Evolutionary conservation across 441 rosid genomes (phyloP).

Genomic region (Populus tomentosa): DNA sequence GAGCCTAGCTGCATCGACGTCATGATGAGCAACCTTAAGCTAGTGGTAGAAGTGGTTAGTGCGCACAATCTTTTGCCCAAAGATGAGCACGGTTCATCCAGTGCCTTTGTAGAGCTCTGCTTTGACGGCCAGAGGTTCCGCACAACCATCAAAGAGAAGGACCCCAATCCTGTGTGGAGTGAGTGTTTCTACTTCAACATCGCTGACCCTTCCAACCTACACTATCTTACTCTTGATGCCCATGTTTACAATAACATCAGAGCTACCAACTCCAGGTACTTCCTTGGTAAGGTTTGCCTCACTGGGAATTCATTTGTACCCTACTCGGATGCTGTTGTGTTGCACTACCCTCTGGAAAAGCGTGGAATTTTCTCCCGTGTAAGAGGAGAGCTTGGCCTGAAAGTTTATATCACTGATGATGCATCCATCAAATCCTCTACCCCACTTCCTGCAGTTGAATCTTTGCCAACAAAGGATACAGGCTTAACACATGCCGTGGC

Average conservation of each 20-base stretch:
- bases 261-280: constrained; percentile 61
- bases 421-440: constrained; percentile 61
- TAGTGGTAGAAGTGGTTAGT: constrained; percentile 76
- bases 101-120: constrained; percentile 73
- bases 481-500: constrained; percentile 18
- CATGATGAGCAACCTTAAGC: constrained; percentile 70
- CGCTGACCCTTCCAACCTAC: constrained; percentile 75
- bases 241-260: constrained; percentile 53
- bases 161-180: constrained; percentile 90
- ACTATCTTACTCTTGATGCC: constrained; percentile 67
- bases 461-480: constrained; percentile 23
- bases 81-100: constrained; percentile 90
- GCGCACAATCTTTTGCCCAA: constrained; percentile 92
- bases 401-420: constrained; percentile 72
- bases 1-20: constrained; percentile 13
- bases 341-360: constrained; percentile 64
- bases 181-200: constrained; percentile 96
- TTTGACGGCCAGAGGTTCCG: constrained; percentile 88
- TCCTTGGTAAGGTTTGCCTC: constrained; percentile 78
- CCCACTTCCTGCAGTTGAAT: constrained; percentile 34
- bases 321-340: constrained; percentile 37
- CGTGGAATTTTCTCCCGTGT: constrained; percentile 83
- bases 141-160: constrained; percentile 83
- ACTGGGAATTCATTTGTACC: constrained; percentile 85
- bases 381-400: constrained; percentile 87